Evolutionary conservation across 768 basidiomycete genomes (phyloP).

Genomic region (Trametes sanguinea): DNA sequence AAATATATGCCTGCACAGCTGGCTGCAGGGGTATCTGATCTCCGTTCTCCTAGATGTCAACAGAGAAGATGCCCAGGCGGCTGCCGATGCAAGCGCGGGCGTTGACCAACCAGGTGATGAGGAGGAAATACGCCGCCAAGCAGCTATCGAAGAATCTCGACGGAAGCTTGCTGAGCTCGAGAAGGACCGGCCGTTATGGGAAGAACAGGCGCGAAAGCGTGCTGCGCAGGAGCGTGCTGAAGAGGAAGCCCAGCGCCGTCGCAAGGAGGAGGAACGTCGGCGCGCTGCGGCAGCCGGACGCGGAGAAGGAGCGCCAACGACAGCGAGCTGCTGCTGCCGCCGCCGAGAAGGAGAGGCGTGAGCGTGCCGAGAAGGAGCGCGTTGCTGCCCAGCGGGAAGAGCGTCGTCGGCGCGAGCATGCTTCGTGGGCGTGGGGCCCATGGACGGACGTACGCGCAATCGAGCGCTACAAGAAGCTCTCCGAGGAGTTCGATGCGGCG

Average conservation of each 20-base stretch:
- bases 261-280: conserved; percentile 21
- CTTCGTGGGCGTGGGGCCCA: conserved; percentile 55
- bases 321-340: conserved; percentile 30
- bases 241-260: conserved; percentile 30
- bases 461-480: conserved; percentile 63
- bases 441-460: conserved; percentile 72
- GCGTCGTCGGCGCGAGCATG: conserved; percentile 47
- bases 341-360: conserved; percentile 32
- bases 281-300: conserved; percentile 22
- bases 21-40: not conserved
- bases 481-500: conserved; percentile 62
- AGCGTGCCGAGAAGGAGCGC: conserved; percentile 34
- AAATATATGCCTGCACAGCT: too few species aligned
- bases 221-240: conserved; percentile 46
- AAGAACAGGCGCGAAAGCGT: conserved; percentile 51
- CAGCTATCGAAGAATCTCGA: conserved; percentile 61
- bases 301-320: conserved; percentile 27
- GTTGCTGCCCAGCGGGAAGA: conserved; percentile 41
- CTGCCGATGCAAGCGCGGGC: not conserved
- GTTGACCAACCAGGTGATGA: not conserved
- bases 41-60: not conserved
- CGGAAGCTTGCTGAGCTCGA: conserved; percentile 71
- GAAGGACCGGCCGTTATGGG: conserved; percentile 62
- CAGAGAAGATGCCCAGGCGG: not conserved
- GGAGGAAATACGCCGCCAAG: conserved; percentile 41